Evolutionary conservation across 169 alveolate species (phyloP).

Genomic region (Cryptosporidium ubiquitum): DNA sequence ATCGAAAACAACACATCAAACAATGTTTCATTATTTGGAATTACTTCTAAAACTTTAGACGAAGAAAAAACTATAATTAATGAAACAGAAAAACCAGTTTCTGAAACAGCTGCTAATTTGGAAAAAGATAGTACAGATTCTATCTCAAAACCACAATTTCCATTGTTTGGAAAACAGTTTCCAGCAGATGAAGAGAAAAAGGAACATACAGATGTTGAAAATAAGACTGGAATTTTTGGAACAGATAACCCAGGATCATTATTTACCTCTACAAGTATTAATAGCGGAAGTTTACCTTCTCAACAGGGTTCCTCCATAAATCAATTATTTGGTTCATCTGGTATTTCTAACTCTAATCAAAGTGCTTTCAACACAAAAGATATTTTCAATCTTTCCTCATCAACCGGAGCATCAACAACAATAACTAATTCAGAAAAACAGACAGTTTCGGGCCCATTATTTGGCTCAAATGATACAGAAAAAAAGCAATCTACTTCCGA

Average conservation of each 20-base stretch:
- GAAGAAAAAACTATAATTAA: background rate
- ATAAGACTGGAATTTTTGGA: background rate
- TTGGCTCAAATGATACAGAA: background rate
- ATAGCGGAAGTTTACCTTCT: background rate
- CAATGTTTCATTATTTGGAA: conserved; percentile 25
- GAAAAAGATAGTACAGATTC: background rate
- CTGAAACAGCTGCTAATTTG: background rate
- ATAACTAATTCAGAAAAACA: background rate
- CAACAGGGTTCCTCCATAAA: background rate
- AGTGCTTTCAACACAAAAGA: background rate
- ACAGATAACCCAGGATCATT: background rate
- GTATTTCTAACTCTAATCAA: background rate
- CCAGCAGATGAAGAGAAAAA: background rate
- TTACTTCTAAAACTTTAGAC: conserved; percentile 11
- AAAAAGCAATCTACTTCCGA: background rate
- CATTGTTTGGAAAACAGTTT: background rate
- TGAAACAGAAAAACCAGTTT: background rate
- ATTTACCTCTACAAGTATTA: background rate
- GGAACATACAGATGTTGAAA: background rate
- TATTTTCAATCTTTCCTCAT: background rate
- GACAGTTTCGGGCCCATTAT: background rate
- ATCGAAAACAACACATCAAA: background rate
- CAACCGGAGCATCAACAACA: background rate
- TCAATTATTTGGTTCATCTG: conserved; percentile 6
- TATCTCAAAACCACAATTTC: background rate